phyloP scores from a whole-genome alignment of 208 protist genomes.

The Acanthamoeba quina region DNA sequence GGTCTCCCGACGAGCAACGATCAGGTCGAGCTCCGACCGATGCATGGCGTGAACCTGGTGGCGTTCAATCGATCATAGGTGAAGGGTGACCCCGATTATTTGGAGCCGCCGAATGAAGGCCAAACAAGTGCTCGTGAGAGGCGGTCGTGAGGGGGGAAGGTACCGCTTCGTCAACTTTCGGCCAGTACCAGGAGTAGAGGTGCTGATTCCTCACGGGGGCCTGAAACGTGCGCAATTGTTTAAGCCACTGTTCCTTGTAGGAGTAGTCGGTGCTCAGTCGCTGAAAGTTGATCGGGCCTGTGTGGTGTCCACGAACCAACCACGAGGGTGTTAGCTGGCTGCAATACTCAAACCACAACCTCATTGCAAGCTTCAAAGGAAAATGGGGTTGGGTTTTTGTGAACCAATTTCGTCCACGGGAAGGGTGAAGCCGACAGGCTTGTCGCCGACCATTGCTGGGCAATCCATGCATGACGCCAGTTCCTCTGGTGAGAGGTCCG shows the following conservation, averaged over 20 bases:
- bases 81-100: not conserved
- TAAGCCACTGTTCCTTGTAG: conserved; percentile 20
- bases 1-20: not conserved
- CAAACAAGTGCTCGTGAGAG: too few relatives aligned
- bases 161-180: not conserved
- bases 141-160: not conserved
- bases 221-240: conserved; percentile 10
- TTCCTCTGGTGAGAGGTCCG: not conserved
- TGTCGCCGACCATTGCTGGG: not conserved
- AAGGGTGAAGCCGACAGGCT: not conserved
- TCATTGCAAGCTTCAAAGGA: too few relatives aligned
- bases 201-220: not conserved
- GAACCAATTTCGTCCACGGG: conserved; percentile 38
- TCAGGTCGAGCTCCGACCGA: not conserved
- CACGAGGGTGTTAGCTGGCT: not conserved
- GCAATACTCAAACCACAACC: not conserved
- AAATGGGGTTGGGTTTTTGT: too few relatives aligned
- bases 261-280: not conserved
- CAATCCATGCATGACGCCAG: conserved; percentile 17
- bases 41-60: not conserved
- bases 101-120: not conserved
- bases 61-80: not conserved
- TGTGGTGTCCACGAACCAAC: not conserved
- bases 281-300: not conserved
- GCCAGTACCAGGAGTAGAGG: conserved; percentile 19